These are phyloP conservation scores for Hypoxylon perforatum DNA, from an alignment of 495 filamentous ascomycete species.

Conservation along the genomic window DNA sequence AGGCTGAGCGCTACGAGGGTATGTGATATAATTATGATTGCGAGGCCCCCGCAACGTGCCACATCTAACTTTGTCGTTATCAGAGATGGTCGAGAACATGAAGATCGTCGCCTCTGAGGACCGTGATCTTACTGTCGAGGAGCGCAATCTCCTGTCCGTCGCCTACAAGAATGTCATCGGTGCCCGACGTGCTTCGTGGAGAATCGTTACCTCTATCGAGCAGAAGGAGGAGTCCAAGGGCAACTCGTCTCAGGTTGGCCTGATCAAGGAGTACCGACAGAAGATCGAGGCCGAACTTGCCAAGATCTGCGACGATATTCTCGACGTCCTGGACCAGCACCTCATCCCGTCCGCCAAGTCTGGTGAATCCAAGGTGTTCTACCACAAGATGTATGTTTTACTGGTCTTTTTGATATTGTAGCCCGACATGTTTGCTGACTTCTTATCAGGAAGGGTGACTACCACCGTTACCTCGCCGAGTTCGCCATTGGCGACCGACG, in stretches of 20 bases:
- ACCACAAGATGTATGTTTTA: slow-evolving; percentile 96
- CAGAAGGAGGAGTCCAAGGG: slow-evolving; percentile 99
- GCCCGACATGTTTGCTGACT: slow-evolving; percentile 42
- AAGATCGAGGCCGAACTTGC: slow-evolving; percentile 99
- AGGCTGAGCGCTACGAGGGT: slow-evolving; percentile 99
- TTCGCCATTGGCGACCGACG: slow-evolving; percentile 98
- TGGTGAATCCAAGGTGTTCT: slow-evolving; percentile 99
- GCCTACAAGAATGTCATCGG: slow-evolving; percentile 99
- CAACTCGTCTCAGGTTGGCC: slow-evolving; percentile 88
- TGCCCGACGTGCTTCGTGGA: slow-evolving; percentile 98
- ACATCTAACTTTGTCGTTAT: slow-evolving; percentile 38
- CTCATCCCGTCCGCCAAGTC: slow-evolving; percentile 95
- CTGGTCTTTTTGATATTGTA: neutral
- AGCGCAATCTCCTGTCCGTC: slow-evolving; percentile 98
- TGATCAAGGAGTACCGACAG: slow-evolving; percentile 99
- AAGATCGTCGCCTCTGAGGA: slow-evolving; percentile 97
- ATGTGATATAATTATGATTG: slow-evolving; percentile 53
- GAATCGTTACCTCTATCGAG: slow-evolving; percentile 99
- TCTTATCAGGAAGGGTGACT: slow-evolving; percentile 92
- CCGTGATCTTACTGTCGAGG: slow-evolving; percentile 97
- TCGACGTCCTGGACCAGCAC: slow-evolving; percentile 95
- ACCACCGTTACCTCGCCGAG: slow-evolving; percentile 99
- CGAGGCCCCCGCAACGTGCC: slow-evolving; percentile 7
- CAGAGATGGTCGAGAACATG: slow-evolving; percentile 99
- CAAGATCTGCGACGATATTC: slow-evolving; percentile 99